Conservation (phyloP, 805 yeast species). For the Saccharomycopsis guyanensis region DNA sequence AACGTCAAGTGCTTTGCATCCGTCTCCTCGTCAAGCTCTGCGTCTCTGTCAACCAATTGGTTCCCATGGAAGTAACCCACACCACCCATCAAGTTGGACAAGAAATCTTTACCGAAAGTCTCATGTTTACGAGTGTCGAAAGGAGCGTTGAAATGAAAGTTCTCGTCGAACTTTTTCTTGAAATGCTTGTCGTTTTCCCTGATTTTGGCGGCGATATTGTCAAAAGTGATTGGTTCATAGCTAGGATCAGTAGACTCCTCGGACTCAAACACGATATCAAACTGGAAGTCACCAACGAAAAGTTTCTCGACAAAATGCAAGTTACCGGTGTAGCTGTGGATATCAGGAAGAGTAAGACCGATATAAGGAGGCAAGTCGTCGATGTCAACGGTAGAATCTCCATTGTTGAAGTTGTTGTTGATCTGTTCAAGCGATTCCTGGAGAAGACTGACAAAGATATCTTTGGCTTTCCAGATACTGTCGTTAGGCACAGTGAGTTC, state of each 20-base stretch:
- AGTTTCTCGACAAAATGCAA: slow-evolving; percentile 72
- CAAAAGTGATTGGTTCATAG: slow-evolving; percentile 20
- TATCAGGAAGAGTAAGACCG: slow-evolving; percentile 47
- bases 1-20: slow-evolving; percentile 29
- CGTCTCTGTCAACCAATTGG: slow-evolving; percentile 68
- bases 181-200: slow-evolving; percentile 31
- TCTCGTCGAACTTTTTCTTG: slow-evolving; percentile 43
- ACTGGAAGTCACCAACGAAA: slow-evolving; percentile 67
- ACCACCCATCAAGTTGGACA: slow-evolving; percentile 85
- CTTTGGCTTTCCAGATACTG: slow-evolving; percentile 70
- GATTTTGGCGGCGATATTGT: slow-evolving; percentile 31
- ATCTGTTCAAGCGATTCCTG: slow-evolving; percentile 58
- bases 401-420: slow-evolving; percentile 25
- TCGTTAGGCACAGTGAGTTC: slow-evolving; percentile 67
- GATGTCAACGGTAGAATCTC: slow-evolving; percentile 26
- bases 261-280: slow-evolving; percentile 56
- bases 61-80: slow-evolving; percentile 83
- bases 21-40: slow-evolving; percentile 58
- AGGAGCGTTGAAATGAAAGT: slow-evolving; percentile 49
- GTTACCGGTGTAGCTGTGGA: slow-evolving; percentile 61
- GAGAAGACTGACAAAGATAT: slow-evolving; percentile 59
- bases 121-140: slow-evolving; percentile 38
- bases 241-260: slow-evolving; percentile 25
- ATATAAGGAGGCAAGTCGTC: slow-evolving; percentile 32
- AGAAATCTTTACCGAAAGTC: slow-evolving; percentile 64